Evolutionary conservation across 768 basidiomycete species (phyloP).

Genomic region (Guyanaporus albipodus): DNA sequence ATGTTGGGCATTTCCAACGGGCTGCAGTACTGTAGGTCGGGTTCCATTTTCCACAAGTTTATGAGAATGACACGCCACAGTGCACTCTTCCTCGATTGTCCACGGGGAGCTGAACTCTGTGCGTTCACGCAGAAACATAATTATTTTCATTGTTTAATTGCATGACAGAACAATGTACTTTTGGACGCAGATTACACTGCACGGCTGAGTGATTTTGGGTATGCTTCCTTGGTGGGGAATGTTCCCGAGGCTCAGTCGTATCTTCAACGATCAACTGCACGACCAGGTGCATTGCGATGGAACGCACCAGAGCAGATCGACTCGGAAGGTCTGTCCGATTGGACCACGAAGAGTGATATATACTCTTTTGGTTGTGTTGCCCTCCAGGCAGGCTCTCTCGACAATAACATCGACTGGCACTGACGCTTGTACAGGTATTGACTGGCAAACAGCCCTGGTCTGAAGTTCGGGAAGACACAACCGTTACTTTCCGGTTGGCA

Average conservation of each 20-base stretch:
- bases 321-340: neutral
- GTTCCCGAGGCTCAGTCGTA: too few species aligned
- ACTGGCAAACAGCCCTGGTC: too few species aligned
- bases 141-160: neutral
- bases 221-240: too few species aligned
- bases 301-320: neutral
- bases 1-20: neutral
- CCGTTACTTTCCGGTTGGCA: conserved; percentile 5
- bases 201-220: neutral
- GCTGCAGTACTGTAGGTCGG: too few species aligned
- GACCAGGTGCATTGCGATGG: too few species aligned
- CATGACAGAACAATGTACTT: neutral
- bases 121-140: neutral
- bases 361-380: conserved; percentile 28
- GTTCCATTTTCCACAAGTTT: too few species aligned
- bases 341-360: conserved; percentile 11
- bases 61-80: too few species aligned
- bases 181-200: neutral
- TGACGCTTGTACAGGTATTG: neutral
- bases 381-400: conserved; percentile 12
- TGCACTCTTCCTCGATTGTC: too few species aligned
- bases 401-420: too few species aligned
- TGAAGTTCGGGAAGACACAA: neutral
- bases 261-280: too few species aligned
- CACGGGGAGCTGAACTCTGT: too few species aligned